Evolutionary conservation across 2,329 filamentous ascomycete genomes (phyloP), one percentile per base, ranked within the genome.

Genomic region (Neofusicoccum sp.): DNA sequence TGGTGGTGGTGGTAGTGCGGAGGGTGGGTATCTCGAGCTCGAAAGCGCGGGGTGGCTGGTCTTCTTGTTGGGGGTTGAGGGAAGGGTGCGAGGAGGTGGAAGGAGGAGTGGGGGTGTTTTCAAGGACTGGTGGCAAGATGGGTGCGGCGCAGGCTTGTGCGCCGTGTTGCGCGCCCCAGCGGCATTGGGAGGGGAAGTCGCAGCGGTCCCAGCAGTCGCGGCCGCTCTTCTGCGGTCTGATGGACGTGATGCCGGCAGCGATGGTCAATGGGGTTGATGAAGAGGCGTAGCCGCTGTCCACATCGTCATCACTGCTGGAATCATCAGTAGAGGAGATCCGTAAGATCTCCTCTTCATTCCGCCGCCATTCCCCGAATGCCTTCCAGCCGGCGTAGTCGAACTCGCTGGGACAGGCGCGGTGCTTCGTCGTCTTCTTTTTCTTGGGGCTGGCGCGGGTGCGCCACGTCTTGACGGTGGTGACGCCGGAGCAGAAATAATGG

Each of bases 361-460:
- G 61, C 54, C 71, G 68, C 81, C 82, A 84, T 3, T 69, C 65
- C 2, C 77, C 77, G 73, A 76, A 79, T 0, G 66, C 64, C 59
- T 79, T 78, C 82, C 82, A 84, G 0, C 79, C 78, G 5, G 69
- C 62, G 59, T 83, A 84, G 66, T 84, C 82, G 60, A 84, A 84
- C 58, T 82, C 79, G 41, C 75, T 78, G 0, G 70, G 69, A 63
- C 82, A 84, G 6, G 79, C 77, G 9, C 57, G 45, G 57, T 60
- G 57, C 45, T 43, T 48, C 44, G 49, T 60, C 26, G 45, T 34
- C 44, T 26, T 47, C 40, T 71, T 69, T 45, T 76, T 73, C 44
- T 70, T 28, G 48, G 65, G 33, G 12, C 58, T 54, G 3, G 36
- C 30, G 1, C 47, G 43, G 14, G 2, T 36, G 33, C 74, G 71